Conservation (phyloP, 768 basidiomycete genomes). For the Boletus pseudo-olivaceus region DNA sequence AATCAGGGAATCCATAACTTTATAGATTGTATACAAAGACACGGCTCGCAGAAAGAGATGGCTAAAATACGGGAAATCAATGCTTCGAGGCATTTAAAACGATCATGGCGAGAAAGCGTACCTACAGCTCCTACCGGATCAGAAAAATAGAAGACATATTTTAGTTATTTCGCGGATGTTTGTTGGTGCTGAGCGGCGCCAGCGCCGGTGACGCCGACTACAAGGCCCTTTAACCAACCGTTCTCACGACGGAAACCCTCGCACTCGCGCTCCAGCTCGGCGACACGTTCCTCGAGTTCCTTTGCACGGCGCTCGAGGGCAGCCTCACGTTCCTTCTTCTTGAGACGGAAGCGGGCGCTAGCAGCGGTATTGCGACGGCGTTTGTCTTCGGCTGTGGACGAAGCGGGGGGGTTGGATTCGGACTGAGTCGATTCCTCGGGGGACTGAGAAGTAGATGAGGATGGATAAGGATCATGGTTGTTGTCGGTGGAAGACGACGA, state of each 20-base stretch:
- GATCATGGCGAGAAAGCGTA: not conserved
- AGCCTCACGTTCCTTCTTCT: slow-evolving; percentile 94
- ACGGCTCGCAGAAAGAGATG: not conserved
- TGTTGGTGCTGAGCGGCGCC: slow-evolving; percentile 38
- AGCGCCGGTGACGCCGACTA: slow-evolving; percentile 82
- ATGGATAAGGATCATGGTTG: slow-evolving; percentile 9
- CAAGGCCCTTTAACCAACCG: slow-evolving; percentile 87
- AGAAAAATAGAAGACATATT: not conserved
- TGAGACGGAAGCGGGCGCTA: slow-evolving; percentile 87
- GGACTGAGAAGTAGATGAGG: slow-evolving; percentile 30
- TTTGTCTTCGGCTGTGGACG: slow-evolving; percentile 78
- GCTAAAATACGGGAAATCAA: not conserved
- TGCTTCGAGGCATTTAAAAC: not conserved
- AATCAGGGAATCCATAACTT: not conserved
- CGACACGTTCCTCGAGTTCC: slow-evolving; percentile 76
- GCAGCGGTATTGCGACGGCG: slow-evolving; percentile 92
- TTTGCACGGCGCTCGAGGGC: slow-evolving; percentile 83
- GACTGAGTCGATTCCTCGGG: slow-evolving; percentile 26
- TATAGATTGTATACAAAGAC: not conserved
- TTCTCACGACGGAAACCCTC: slow-evolving; percentile 86
- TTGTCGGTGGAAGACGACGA: slow-evolving; percentile 34
- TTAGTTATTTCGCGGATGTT: slow-evolving; percentile 15
- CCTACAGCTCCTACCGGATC: not conserved
- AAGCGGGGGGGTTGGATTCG: slow-evolving; percentile 15
- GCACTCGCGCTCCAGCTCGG: slow-evolving; percentile 86